Base-by-base conservation (phyloP, 2,329 filamentous ascomycete genomes). In the Xylariaceae sp. region DNA sequence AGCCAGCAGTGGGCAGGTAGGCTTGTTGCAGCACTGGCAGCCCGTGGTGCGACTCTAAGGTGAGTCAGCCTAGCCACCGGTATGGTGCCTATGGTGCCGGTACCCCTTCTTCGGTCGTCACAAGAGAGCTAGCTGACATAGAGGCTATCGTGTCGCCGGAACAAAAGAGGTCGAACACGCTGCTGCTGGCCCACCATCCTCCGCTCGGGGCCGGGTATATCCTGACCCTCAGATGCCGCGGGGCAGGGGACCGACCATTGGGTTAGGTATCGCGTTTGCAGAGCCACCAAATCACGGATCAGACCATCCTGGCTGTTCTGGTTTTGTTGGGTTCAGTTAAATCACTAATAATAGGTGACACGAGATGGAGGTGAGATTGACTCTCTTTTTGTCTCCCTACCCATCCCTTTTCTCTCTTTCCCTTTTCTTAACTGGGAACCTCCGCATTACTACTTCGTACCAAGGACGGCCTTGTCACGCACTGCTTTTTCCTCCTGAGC, bases 51-150 rank as follows among this genome's bases (percentile, higher is more conserved):
- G 51, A 60, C 57, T 51, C 13, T 57, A 59, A 64, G 59, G 64
- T 67, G 62, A 69, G 68, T 69, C 64, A 66, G 67, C 66, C 62
- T 64, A 63, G 59, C 62, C 65, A 55, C 60, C 62, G 34, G 11
- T 42, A 50, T 63, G 61, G 61, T 52, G 23, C 37, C 11, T 42
- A 42, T 42, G 37, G 23, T 30, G 23, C 23, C 23, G 23, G 23
- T 30, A 42, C 37, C 37, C 37, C 11, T 66, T 62, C 58, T 64
- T 64, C 64, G 58, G 62, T 63, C 59, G 62, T n/a, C 60, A 63
- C 58, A 61, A 18, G 17, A 18, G 52, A 64, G 68, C 68, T 70
- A 64, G 68, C 68, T 70, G 67, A 69, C 68, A 67, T 65, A 67
- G 65, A 67, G 62, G 62, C 60, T 58, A 51, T 64, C 51, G 53